Evolutionary conservation across 805 yeast species (phyloP), one percentile per base, ranked within the genome.

Genomic region (Yarrowia sp.): DNA sequence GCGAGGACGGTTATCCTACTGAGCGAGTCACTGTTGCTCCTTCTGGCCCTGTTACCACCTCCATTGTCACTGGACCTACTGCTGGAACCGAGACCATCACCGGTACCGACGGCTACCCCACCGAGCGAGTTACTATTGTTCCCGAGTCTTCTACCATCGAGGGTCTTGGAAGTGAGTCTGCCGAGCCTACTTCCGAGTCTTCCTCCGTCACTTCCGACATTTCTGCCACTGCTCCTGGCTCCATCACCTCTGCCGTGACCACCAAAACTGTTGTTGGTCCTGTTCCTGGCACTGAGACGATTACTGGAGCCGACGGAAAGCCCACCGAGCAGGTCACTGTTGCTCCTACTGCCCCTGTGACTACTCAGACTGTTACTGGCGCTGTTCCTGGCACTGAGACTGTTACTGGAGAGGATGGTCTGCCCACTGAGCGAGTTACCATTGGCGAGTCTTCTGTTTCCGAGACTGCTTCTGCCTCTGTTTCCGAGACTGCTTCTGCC

Each of bases 241-340:
- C 39, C n/a, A n/a, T 3, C 12, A 16, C 35, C 16, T n/a, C 39
- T 35, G 21, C 6, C n/a, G n/a, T n/a, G n/a, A n/a, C n/a, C n/a
- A n/a, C n/a, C n/a, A n/a, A n/a, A n/a, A n/a, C n/a, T n/a, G n/a
- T n/a, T n/a, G n/a, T n/a, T n/a, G n/a, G n/a, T n/a, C n/a, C n/a
- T n/a, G n/a, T n/a, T n/a, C n/a, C n/a, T n/a, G n/a, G n/a, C n/a
- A n/a, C n/a, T n/a, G n/a, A n/a, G n/a, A n/a, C n/a, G n/a, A n/a
- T n/a, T n/a, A n/a, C n/a, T n/a, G n/a, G n/a, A n/a, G n/a, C n/a
- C n/a, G n/a, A n/a, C n/a, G n/a, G n/a, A n/a, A n/a, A n/a, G n/a
- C n/a, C n/a, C n/a, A n/a, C n/a, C n/a, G n/a, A n/a, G n/a, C 59
- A 46, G 19, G 73, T 66, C 61, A 66, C 67, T 24, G 47, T 41